These are phyloP conservation scores for Trapa incisa DNA, from an alignment of 345 rosid species.

Conservation along the genomic window DNA sequence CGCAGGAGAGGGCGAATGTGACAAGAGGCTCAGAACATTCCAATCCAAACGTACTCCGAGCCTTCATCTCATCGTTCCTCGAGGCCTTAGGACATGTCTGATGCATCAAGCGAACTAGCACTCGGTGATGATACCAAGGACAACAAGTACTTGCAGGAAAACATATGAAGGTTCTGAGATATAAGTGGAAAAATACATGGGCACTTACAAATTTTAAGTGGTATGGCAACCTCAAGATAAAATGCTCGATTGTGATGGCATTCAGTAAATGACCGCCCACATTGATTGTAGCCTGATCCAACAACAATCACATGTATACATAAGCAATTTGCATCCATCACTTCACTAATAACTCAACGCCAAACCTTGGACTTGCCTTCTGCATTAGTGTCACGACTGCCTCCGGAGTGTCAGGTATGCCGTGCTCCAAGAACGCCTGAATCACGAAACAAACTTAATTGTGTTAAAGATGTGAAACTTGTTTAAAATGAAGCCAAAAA, in stretches of 20 bases:
- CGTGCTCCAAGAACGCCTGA: slow-evolving; percentile 73
- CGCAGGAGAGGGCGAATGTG: slow-evolving; percentile 78
- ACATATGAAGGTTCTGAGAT: background rate
- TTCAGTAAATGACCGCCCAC: slow-evolving; percentile 70
- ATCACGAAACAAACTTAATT: slow-evolving; percentile 1
- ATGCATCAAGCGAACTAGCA: background rate
- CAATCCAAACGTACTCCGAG: slow-evolving; percentile 46
- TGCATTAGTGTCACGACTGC: slow-evolving; percentile 76
- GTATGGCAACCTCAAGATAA: slow-evolving; percentile 82
- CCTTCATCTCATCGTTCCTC: slow-evolving; percentile 61
- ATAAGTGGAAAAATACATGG: too few relatives aligned
- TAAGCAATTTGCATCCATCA: too few relatives aligned
- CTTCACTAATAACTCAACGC: background rate
- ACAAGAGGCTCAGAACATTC: slow-evolving; percentile 88
- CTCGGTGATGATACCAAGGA: background rate
- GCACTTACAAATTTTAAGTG: slow-evolving; percentile 77
- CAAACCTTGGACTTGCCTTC: slow-evolving; percentile 34
- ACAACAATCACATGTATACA: too few relatives aligned
- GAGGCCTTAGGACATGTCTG: slow-evolving; percentile 65
- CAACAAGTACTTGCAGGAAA: background rate
- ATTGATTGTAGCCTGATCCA: slow-evolving; percentile 50
- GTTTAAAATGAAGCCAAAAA: background rate
- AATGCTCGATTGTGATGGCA: slow-evolving; percentile 83
- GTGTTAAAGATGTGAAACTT: background rate
- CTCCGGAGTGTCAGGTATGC: slow-evolving; percentile 69